Evolutionary conservation across 345 rosid species (phyloP).

Genomic region (Murraya koenigii): DNA sequence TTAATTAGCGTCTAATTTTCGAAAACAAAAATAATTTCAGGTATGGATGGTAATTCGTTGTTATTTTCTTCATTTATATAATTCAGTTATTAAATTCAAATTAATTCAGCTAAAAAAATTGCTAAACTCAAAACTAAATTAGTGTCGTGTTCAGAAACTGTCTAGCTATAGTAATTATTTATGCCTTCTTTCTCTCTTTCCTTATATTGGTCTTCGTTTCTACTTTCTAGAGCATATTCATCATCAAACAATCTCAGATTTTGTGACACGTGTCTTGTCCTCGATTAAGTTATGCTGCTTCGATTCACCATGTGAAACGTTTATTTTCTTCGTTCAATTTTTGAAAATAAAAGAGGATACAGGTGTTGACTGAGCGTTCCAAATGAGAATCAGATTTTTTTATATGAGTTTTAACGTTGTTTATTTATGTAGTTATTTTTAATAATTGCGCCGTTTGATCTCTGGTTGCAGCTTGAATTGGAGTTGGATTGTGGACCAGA

Average conservation of each 20-base stretch:
- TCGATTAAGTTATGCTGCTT: background rate
- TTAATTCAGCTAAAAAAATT: background rate
- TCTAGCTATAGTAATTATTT: background rate
- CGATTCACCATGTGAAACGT: background rate
- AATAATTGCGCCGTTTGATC: background rate
- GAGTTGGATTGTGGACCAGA: slow-evolving; percentile 26
- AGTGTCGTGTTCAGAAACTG: background rate
- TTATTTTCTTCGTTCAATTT: background rate
- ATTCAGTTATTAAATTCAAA: background rate
- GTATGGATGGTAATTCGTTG: background rate
- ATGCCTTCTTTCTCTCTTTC: background rate
- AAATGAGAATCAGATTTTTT: background rate
- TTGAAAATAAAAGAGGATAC: background rate
- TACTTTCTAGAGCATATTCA: background rate
- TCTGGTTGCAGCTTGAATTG: slow-evolving; percentile 7
- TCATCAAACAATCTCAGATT: background rate
- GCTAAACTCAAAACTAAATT: background rate
- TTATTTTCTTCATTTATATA: background rate
- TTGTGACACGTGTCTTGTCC: background rate
- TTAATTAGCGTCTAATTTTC: background rate
- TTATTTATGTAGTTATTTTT: background rate
- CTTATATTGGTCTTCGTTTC: background rate
- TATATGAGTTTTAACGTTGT: background rate
- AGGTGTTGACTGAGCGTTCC: background rate
- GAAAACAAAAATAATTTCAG: background rate